phyloP scores from a whole-genome alignment of 768 basidiomycete species.

The Podaxis mareebaensis region DNA sequence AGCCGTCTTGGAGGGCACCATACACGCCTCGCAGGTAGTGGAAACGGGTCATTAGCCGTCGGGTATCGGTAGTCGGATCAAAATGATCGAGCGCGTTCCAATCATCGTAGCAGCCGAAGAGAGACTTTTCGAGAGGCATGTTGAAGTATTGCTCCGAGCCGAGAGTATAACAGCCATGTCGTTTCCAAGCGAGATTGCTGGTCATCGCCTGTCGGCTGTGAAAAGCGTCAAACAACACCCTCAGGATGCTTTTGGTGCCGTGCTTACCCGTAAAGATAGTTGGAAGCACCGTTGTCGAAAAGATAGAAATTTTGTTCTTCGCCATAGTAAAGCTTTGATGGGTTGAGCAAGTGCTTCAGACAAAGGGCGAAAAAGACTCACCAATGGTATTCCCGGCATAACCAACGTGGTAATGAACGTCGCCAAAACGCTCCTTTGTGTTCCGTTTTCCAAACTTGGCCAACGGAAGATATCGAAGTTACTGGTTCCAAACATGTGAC shows the following conservation, averaged over 20 bases:
- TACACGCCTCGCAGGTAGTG: slow-evolving; percentile 68
- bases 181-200: slow-evolving; percentile 82
- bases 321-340: slow-evolving; percentile 72
- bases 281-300: slow-evolving; percentile 84
- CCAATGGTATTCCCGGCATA: slow-evolving; percentile 86
- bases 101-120: slow-evolving; percentile 84
- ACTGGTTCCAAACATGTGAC: slow-evolving; percentile 89
- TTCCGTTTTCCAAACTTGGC: slow-evolving; percentile 87
- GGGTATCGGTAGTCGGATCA: slow-evolving; percentile 81
- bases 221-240: neutral
- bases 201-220: slow-evolving; percentile 90
- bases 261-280: slow-evolving; percentile 85
- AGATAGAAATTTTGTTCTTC: slow-evolving; percentile 92
- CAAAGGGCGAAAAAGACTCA: slow-evolving; percentile 31
- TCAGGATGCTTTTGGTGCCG: neutral
- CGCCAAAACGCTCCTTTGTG: slow-evolving; percentile 70
- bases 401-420: slow-evolving; percentile 78
- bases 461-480: slow-evolving; percentile 96
- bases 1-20: slow-evolving; percentile 82
- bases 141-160: slow-evolving; percentile 95
- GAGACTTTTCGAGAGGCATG: slow-evolving; percentile 77
- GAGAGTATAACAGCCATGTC: slow-evolving; percentile 89
- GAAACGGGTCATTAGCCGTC: slow-evolving; percentile 75
- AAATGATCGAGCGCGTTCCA: slow-evolving; percentile 96
- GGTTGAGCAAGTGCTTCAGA: slow-evolving; percentile 3